These are phyloP conservation scores for Paramecium biaurelia DNA, from an alignment of 73 alveolate genomes.

Conservation along the genomic window DNA sequence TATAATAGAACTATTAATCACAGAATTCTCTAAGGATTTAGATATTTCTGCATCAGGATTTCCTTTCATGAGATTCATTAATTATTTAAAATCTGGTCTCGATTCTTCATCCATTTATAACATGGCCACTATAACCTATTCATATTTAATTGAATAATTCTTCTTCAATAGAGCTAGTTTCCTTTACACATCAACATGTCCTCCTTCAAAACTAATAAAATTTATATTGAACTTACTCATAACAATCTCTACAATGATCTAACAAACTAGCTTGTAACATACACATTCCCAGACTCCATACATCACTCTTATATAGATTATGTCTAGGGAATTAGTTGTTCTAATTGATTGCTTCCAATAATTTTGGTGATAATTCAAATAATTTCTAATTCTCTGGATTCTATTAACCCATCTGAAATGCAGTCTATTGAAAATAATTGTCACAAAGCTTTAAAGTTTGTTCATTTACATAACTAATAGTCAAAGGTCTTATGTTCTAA, in stretches of 20 bases:
- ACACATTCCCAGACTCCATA: constrained; percentile 54
- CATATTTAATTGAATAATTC: constrained; percentile 11
- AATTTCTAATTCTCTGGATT: not conserved
- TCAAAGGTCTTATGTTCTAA: constrained; percentile 1
- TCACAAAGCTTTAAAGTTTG: not conserved
- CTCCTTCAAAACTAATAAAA: not conserved
- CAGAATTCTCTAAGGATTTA: not conserved
- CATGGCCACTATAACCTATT: not conserved
- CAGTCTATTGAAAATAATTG: not conserved
- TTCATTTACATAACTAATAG: not conserved
- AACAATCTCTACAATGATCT: constrained; percentile 8
- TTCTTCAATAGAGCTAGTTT: not conserved
- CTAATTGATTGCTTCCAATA: not conserved
- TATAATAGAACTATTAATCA: not conserved
- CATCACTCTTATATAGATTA: constrained; percentile 52
- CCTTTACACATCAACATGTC: not conserved
- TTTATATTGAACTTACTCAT: not conserved
- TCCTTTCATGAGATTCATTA: not conserved
- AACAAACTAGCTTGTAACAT: not conserved
- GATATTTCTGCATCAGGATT: not conserved
- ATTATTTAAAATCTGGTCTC: constrained; percentile 40
- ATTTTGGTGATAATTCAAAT: constrained; percentile 39
- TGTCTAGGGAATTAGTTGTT: constrained; percentile 42
- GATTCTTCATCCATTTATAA: not conserved
- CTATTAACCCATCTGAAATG: not conserved